Percentiles rank a stretch among this genome's conserved stretches.
phyloP scores from a whole-genome alignment of 805 yeast species.

The Candida chilensis region DNA sequence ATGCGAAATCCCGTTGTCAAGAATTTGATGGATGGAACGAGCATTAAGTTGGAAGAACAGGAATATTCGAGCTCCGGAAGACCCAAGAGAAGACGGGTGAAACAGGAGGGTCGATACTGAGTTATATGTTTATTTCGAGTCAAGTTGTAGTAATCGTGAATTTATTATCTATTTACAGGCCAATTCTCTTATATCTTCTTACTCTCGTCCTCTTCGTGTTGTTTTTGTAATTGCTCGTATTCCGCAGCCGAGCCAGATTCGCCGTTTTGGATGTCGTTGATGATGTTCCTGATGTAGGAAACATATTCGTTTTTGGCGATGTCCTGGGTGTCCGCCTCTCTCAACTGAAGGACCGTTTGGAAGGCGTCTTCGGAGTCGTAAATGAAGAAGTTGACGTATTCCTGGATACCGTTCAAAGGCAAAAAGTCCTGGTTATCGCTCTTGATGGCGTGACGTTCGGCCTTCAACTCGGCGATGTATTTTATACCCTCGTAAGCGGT shows the following conservation, averaged over 20 bases:
- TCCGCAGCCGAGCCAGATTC: too few relatives aligned
- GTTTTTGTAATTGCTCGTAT: too few relatives aligned
- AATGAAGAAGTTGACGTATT: conserved; percentile 30
- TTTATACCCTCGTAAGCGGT: conserved; percentile 56
- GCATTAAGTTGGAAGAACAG: background rate
- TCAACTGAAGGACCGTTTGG: conserved; percentile 35
- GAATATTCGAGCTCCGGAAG: conserved; percentile 14
- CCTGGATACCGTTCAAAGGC: conserved; percentile 29
- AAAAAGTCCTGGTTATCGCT: conserved; percentile 4
- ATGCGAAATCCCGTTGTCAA: background rate
- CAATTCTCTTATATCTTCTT: too few relatives aligned
- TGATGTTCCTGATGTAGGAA: conserved; percentile 19
- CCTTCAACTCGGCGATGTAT: conserved; percentile 61
- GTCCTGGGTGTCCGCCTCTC: conserved; percentile 25
- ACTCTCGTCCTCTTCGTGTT: too few relatives aligned
- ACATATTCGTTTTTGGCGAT: conserved; percentile 23
- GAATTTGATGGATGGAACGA: background rate
- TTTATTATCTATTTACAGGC: too few relatives aligned
- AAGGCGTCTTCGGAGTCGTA: conserved; percentile 27
- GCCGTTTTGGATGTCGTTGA: too few relatives aligned
- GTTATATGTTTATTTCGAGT: too few relatives aligned
- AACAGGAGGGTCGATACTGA: too few relatives aligned
- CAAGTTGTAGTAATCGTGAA: too few relatives aligned
- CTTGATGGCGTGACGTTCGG: conserved; percentile 12
- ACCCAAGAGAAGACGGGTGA: conserved; percentile 6